Percentiles rank a stretch among this genome's conserved stretches.
These are phyloP conservation scores for Talaromyces thailandensis DNA, from an alignment of 495 filamentous ascomycete species.

Conservation along the genomic window DNA sequence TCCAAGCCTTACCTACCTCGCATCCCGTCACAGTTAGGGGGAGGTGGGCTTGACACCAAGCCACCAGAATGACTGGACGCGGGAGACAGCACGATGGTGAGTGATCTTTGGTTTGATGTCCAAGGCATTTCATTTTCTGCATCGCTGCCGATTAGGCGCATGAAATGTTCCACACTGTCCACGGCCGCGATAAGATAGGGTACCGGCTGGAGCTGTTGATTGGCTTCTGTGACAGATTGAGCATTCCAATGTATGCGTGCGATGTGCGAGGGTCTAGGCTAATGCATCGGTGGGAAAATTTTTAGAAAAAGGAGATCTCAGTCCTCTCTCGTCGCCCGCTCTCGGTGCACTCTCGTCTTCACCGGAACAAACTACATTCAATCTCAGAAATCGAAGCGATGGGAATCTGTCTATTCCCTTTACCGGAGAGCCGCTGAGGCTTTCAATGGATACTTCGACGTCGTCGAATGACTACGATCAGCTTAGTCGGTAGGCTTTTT, in stretches of 20 bases:
- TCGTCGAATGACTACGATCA: slow-evolving; percentile 34
- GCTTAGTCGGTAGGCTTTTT: slow-evolving; percentile 29
- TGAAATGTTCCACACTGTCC: not conserved
- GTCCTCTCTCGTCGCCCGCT: slow-evolving; percentile 37
- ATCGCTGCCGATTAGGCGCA: not conserved
- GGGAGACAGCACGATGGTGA: slow-evolving; percentile 5
- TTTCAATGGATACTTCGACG: slow-evolving; percentile 27
- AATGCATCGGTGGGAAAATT: not conserved
- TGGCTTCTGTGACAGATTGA: not conserved
- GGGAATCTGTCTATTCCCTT: slow-evolving; percentile 46
- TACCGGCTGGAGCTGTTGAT: not conserved
- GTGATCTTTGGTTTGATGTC: not conserved
- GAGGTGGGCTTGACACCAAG: not conserved
- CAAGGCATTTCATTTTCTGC: not conserved
- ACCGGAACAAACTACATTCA: slow-evolving; percentile 28
- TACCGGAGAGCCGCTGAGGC: slow-evolving; percentile 26
- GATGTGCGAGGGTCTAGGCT: slow-evolving; percentile 2
- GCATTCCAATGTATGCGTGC: slow-evolving; percentile 1
- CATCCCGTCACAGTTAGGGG: not conserved
- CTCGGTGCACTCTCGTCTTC: slow-evolving; percentile 34
- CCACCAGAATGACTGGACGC: slow-evolving; percentile 7
- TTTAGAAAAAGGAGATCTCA: slow-evolving; percentile 27
- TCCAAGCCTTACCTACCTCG: not conserved
- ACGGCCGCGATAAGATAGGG: not conserved
- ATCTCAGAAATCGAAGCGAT: slow-evolving; percentile 58